Percentiles rank a stretch among this genome's conserved stretches.
phyloP scores from a whole-genome alignment of 805 yeast genomes.

The Cyberlindnera meyerae region DNA sequence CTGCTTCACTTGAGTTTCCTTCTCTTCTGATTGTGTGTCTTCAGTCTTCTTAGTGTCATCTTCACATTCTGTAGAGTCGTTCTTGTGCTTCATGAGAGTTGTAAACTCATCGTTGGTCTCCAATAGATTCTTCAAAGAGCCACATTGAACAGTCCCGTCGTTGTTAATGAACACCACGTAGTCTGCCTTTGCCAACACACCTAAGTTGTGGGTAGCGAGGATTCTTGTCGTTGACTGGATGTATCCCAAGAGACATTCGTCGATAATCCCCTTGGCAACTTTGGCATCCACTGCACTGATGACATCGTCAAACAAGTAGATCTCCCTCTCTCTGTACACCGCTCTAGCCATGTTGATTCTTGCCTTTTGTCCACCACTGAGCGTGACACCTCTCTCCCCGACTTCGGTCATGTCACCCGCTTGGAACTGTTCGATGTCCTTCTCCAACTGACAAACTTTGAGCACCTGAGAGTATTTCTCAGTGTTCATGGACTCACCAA shows the following conservation, averaged over 20 bases:
- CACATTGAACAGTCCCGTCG: slow-evolving; percentile 59
- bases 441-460: slow-evolving; percentile 75
- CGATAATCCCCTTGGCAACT: slow-evolving; percentile 69
- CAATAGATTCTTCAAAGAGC: slow-evolving; percentile 51
- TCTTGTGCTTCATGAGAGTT: slow-evolving; percentile 41
- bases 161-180: slow-evolving; percentile 55
- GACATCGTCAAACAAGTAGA: slow-evolving; percentile 36
- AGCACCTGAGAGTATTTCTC: slow-evolving; percentile 71
- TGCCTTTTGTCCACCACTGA: slow-evolving; percentile 96
- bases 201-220: slow-evolving; percentile 78
- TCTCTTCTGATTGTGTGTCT: neutral
- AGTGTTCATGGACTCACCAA: slow-evolving; percentile 76
- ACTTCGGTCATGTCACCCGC: slow-evolving; percentile 86
- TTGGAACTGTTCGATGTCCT: slow-evolving; percentile 70
- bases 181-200: slow-evolving; percentile 62
- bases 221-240: slow-evolving; percentile 57
- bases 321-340: slow-evolving; percentile 54
- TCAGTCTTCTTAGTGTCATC: neutral
- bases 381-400: slow-evolving; percentile 92
- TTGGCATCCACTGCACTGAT: slow-evolving; percentile 69
- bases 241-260: slow-evolving; percentile 55
- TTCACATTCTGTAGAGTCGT: neutral
- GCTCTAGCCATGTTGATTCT: slow-evolving; percentile 90
- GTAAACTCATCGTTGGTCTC: slow-evolving; percentile 40
- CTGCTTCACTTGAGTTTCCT: neutral